Conservation (phyloP, 2,329 filamentous ascomycete genomes). For the Blastomyces percursus region DNA sequence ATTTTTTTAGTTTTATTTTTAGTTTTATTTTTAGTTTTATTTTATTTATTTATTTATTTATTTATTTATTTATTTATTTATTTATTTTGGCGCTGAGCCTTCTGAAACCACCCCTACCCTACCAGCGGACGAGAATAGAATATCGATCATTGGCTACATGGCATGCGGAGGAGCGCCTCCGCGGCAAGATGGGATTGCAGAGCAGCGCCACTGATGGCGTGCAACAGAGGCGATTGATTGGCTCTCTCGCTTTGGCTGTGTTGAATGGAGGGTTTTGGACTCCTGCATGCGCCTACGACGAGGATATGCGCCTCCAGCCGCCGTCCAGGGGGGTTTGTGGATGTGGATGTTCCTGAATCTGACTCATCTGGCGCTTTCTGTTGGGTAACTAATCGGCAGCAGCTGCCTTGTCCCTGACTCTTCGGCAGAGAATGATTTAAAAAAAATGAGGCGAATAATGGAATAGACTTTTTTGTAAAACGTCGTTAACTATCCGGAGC, state of each 20-base stretch:
- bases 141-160: background rate
- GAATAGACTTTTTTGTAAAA: too few relatives aligned
- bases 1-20: too few relatives aligned
- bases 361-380: background rate
- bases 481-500: too few relatives aligned
- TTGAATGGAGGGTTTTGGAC: background rate
- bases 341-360: background rate
- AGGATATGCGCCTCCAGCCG: slow-evolving; percentile 3
- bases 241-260: background rate
- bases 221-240: background rate
- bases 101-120: background rate
- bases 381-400: too few relatives aligned
- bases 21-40: too few relatives aligned
- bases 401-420: too few relatives aligned
- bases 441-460: too few relatives aligned
- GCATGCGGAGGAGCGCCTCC: background rate
- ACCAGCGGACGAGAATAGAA: background rate
- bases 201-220: background rate
- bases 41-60: too few relatives aligned
- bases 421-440: too few relatives aligned
- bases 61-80: too few relatives aligned
- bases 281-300: background rate
- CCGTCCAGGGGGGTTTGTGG: too few relatives aligned
- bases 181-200: background rate
- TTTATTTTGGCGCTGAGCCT: background rate